phyloP scores from a whole-genome alignment of 148 eudicot species.

The Rhododendron griersonianum region DNA sequence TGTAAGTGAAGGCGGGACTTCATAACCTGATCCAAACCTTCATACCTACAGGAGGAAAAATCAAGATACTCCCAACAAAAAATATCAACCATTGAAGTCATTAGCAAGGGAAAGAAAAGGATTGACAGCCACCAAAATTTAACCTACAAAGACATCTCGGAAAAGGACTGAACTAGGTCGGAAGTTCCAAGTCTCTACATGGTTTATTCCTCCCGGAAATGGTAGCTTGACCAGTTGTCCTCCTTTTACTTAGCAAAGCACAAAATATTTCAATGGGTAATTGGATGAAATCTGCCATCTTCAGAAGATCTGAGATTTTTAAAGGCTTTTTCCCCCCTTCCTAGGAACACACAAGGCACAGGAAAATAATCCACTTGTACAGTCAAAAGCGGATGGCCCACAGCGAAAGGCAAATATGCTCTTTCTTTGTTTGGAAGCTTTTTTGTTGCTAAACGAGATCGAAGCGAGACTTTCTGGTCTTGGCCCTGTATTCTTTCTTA shows the following conservation, averaged over 20 bases:
- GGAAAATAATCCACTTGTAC: neutral
- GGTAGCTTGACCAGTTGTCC: neutral
- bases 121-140: neutral
- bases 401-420: neutral
- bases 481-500: neutral
- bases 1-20: slow-evolving; percentile 44
- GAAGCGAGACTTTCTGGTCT: neutral
- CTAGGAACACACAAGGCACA: neutral
- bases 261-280: neutral
- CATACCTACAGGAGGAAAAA: slow-evolving; percentile 54
- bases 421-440: neutral
- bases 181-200: neutral
- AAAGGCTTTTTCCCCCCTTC: neutral
- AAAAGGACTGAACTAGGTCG: neutral
- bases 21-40: slow-evolving; percentile 73
- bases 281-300: neutral
- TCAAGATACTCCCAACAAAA: neutral
- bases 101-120: neutral
- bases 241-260: neutral
- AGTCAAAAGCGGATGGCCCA: neutral
- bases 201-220: neutral
- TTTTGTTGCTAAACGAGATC: neutral
- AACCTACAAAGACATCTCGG: neutral
- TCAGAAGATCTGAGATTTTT: neutral
- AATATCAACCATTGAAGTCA: neutral